Base-by-base conservation (phyloP, 345 rosid genomes). In the Aquilaria malaccensis region DNA sequence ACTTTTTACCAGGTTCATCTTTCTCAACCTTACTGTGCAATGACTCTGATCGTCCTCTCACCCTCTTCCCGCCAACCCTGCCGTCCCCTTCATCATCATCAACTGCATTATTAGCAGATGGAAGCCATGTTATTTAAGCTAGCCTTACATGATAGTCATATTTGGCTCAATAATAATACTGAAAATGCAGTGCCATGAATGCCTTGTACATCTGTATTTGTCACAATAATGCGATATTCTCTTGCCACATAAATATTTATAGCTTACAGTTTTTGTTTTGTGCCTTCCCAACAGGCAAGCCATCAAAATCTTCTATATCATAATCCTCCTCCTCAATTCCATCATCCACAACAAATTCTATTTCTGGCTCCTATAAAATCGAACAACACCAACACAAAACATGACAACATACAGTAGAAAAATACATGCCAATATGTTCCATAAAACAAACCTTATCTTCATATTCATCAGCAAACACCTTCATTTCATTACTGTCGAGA, bases 251-350 rank as follows among this genome's bases (percentile, higher is more conserved):
- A 9, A 37, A 37, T 37, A 9, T 37, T 37, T 9, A 37, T 37
- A 37, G 43, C 43, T 37, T 37, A 37, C 43, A 37, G 7, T 37
- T 37, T 9, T 37, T 37, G 7, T 9, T 9, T 37, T 37, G 43
- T 9, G 22, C 22, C 22, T 22, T 22, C 22, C 22, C 22, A 22
- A 22, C 22, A 22, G 74, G 78, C 60, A 76, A 48, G 56, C 77
- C 79, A 68, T 58, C 79, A 61, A 82, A 81, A 73, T 93, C 96
- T 87, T 93, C 98, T 33, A 94, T 94, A 61, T 94, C 99, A 13
- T 87, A 22, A 22, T 22, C 91, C 69, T 89, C 98, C 60, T 79
- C 92, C 65, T 84, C 96, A 30, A 89, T 84, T 50, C 80, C 97
- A 54, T 85, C 87, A 61, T 73, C 90, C 76, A 89, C 96, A 59